Base-by-base conservation (phyloP, 768 basidiomycete genomes). In the Phylloporus scabripes region DNA sequence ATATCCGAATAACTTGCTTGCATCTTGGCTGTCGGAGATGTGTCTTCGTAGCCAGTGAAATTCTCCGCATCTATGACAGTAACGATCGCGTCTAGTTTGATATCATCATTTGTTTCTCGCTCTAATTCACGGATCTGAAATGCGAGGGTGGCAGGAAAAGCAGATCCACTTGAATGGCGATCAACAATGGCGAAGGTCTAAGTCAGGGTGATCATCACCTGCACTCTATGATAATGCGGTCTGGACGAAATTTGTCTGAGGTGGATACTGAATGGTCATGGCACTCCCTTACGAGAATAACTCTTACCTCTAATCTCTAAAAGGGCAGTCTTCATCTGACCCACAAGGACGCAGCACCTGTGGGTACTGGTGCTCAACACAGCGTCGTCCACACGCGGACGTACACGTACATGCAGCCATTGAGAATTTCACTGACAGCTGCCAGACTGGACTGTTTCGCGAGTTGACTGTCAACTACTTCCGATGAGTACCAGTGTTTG, bases 1-100 rank as follows among this genome's bases (percentile, higher is more conserved):
- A 94, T 75, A 63, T 97, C 94, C 3, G 93, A 92, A 64, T 95
- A 97, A 61, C 86, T 87, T n/a, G 94, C 89, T 71, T 91, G 85
- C 84, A 95, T 92, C 63, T 81, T 89, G 18, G 93, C 92, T 1
- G 93, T 94, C 0, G 89, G 85, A 7, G 87, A 91, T 0, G 81
- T 85, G 62, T 97, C 94, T 61, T 96, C 93, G 65, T 96, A 96
- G 3, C 93, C 93, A 12, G 72, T 66, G 65, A 97, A 97, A 66
- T 95, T 95, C 67, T 91, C 89, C 1, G 90, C 87, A 61, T 91
- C 88, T 41, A 97, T 72, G 18, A 95, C 92, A 1, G 94, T 97
- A 34, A 93, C 75, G 49, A 96, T 94, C 0, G 89, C 87, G 58
- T 97, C 94, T 23, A 97, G 74, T 60, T 80, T 82, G 62, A 97